phyloP scores from a whole-genome alignment of 108 stramenopile species.

The Fistulifera solaris region DNA sequence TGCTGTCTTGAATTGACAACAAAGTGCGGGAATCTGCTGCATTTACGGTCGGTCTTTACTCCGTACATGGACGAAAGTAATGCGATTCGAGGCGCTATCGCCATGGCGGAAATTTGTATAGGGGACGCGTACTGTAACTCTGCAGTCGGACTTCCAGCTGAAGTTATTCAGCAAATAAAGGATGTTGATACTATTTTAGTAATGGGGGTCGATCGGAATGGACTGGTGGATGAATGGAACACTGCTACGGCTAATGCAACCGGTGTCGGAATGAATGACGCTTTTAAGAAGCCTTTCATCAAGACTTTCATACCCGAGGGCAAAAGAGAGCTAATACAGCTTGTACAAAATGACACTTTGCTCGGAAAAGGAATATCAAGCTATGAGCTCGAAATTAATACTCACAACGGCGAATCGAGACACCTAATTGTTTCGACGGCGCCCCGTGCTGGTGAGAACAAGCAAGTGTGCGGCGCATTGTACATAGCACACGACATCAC shows the following conservation, averaged over 20 bases:
- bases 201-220: slow-evolving; percentile 46
- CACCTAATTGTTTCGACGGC: slow-evolving; percentile 43
- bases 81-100: too few species aligned
- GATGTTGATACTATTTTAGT: slow-evolving; percentile 52
- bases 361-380: slow-evolving; percentile 37
- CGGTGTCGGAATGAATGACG: slow-evolving; percentile 39
- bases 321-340: slow-evolving; percentile 15
- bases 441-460: slow-evolving; percentile 18
- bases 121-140: too few species aligned
- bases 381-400: slow-evolving; percentile 40
- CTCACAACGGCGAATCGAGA: slow-evolving; percentile 32
- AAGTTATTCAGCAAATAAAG: slow-evolving; percentile 12
- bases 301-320: slow-evolving; percentile 25
- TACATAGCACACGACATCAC: slow-evolving; percentile 56
- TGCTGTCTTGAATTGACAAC: too few species aligned
- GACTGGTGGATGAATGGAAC: slow-evolving; percentile 59
- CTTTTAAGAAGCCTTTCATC: slow-evolving; percentile 29
- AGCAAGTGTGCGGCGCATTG: slow-evolving; percentile 36
- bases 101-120: too few species aligned
- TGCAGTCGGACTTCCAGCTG: too few species aligned
- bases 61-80: too few species aligned
- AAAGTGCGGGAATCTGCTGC: too few species aligned
- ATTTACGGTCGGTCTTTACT: too few species aligned
- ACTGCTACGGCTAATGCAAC: slow-evolving; percentile 31
- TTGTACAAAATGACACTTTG: slow-evolving; percentile 23